A percentile compares a stretch with the other conserved stretches of the same genome.
phyloP scores from a whole-genome alignment of 306 rosid species.

The Macrotyloma uniflorum region DNA sequence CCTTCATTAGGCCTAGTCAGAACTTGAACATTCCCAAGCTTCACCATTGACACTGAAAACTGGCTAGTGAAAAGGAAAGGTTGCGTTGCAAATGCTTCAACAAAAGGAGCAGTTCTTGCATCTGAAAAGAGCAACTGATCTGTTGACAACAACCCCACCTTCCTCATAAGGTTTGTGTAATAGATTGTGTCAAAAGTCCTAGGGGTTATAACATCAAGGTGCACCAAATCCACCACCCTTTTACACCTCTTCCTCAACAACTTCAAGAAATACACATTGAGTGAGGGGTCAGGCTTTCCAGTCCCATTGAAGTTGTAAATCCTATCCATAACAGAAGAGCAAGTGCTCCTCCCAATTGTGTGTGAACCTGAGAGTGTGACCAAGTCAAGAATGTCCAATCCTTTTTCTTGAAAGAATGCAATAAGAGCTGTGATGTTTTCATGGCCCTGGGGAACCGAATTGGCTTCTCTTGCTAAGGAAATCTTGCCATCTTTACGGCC shows the following conservation, averaged over 20 bases:
- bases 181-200: conserved; percentile 65
- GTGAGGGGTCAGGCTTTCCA: conserved; percentile 67
- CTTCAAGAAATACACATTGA: conserved; percentile 54
- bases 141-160: conserved; percentile 69
- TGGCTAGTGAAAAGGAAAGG: conserved; percentile 69
- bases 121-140: conserved; percentile 76
- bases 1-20: conserved; percentile 73
- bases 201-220: conserved; percentile 75
- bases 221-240: conserved; percentile 46
- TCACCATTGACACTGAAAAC: conserved; percentile 79
- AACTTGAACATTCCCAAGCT: conserved; percentile 86
- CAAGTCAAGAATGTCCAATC: conserved; percentile 73
- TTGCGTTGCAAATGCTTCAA: conserved; percentile 66
- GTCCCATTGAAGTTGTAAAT: conserved; percentile 60
- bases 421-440: conserved; percentile 71
- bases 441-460: conserved; percentile 75
- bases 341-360: conserved; percentile 78
- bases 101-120: conserved; percentile 69
- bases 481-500: conserved; percentile 76
- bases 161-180: conserved; percentile 69
- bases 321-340: conserved; percentile 57
- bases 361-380: conserved; percentile 89
- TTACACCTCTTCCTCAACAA: conserved; percentile 60
- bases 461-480: conserved; percentile 70
- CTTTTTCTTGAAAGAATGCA: conserved; percentile 47